Evolutionary conservation across 2,329 filamentous ascomycete species (phyloP).

Genomic region (Arthrobotrys sinensis): DNA sequence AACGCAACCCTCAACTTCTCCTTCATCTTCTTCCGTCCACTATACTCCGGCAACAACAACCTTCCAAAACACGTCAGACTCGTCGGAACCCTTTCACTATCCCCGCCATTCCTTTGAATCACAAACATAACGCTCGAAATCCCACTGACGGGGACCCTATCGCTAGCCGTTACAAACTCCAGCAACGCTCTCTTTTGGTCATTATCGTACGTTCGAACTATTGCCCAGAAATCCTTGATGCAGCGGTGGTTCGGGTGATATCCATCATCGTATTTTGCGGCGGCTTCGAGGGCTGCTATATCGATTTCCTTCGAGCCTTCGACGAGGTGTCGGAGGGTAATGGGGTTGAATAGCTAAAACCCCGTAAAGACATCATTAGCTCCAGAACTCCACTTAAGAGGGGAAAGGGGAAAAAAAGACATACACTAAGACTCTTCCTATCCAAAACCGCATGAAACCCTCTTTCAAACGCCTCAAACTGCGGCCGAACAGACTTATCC

Average conservation of each 20-base stretch:
- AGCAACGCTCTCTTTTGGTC: slow-evolving; percentile 82
- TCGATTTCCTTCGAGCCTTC: slow-evolving; percentile 89
- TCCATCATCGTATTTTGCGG: slow-evolving; percentile 82
- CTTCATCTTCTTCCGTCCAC: slow-evolving; percentile 76
- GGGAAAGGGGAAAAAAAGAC: slow-evolving; percentile 63
- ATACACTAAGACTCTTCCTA: slow-evolving; percentile 75
- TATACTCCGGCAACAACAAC: slow-evolving; percentile 87
- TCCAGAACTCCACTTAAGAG: neutral
- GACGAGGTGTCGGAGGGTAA: slow-evolving; percentile 81
- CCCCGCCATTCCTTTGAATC: slow-evolving; percentile 82
- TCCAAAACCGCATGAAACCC: slow-evolving; percentile 85
- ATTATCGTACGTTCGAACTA: slow-evolving; percentile 79
- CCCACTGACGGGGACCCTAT: slow-evolving; percentile 89
- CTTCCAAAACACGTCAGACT: slow-evolving; percentile 95
- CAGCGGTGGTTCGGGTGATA: slow-evolving; percentile 80
- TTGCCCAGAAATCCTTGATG: slow-evolving; percentile 85
- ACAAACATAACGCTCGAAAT: slow-evolving; percentile 86
- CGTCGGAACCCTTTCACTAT: slow-evolving; percentile 77
- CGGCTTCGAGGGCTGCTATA: slow-evolving; percentile 78
- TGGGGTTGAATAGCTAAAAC: slow-evolving; percentile 76
- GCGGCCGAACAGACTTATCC: slow-evolving; percentile 80
- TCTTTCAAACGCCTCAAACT: slow-evolving; percentile 83
- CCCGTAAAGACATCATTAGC: neutral
- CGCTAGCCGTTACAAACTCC: slow-evolving; percentile 95
- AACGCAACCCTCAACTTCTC: slow-evolving; percentile 87